Evolutionary conservation across 352 stramenopile species (phyloP), one percentile per base, ranked within the genome.

Genomic region (Phytophthora hibernalis): DNA sequence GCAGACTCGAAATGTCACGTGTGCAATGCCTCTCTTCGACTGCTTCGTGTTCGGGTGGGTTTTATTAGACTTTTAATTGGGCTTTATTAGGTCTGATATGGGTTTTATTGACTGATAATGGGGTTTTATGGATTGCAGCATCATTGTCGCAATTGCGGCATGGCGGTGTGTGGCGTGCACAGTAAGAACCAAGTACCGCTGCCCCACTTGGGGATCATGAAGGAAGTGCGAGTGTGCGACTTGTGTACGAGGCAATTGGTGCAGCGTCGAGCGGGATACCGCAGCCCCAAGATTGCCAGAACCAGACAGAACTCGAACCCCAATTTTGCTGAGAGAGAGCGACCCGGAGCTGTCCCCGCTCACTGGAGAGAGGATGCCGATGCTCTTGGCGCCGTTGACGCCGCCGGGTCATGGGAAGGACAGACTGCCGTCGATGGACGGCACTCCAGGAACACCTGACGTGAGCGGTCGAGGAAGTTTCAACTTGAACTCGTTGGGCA

Each of bases 161-260:
- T 79, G n/a, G 68, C 82, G 5, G 84, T 92, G 16, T 92, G 84
- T 38, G 78, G 82, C 43, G 83, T 90, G 26, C 84, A 92, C 65
- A 92, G 84, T 51, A 89, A 85, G 58, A 91, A 92, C 67, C 84
- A 92, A 61, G 79, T 92, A 35, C 84, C 84, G 35, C 62, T 92
- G 68, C 84, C 84, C 4, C 82, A 92, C 28, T 65, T 88, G 37
- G 84, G 84, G 24, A 89, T 92, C 48, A 86, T 92, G 68, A 87
- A 82, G 48, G 80, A 89, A 49, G 82, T 90, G 48, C 84, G 84
- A 31, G 84, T 92, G 42, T 92, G 84, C 54, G 84, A 92, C 52
- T 68, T 89, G 56, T 92, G 84, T 54, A 90, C 80, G 28, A 72
- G 83, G n/a, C 70, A 87, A 20, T 63, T 92, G 22, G 79, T 92